Conservation (phyloP, 352 stramenopile species). For the Phytophthora sansomeana region DNA sequence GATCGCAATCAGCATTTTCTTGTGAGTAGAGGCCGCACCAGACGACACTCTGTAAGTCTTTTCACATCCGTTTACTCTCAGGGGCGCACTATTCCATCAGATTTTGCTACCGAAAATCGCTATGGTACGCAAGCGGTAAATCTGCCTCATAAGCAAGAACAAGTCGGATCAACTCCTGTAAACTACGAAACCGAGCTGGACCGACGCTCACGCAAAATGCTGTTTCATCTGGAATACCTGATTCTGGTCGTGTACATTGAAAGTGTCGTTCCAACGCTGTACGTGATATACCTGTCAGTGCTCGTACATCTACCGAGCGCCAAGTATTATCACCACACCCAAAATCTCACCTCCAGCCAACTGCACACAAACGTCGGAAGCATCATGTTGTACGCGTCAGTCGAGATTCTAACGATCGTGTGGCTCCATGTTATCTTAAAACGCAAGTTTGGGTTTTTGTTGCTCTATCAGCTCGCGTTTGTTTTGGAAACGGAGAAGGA, state of each 20-base stretch:
- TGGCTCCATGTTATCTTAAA: slow-evolving; percentile 16
- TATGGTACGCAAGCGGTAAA: not conserved
- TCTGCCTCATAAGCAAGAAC: not conserved
- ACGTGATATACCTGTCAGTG: slow-evolving; percentile 19
- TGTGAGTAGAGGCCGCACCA: not conserved
- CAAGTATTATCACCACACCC: slow-evolving; percentile 22
- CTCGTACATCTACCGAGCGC: slow-evolving; percentile 27
- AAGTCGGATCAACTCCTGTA: not conserved
- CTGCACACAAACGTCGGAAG: slow-evolving; percentile 2
- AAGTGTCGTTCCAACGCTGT: slow-evolving; percentile 23
- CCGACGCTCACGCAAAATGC: not conserved
- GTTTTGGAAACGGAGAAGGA: slow-evolving; percentile 42
- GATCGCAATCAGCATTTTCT: not conserved
- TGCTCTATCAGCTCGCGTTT: slow-evolving; percentile 44
- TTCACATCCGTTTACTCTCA: not conserved
- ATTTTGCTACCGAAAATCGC: not conserved
- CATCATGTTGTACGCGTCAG: slow-evolving; percentile 9
- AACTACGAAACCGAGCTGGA: not conserved
- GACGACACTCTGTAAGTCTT: not conserved
- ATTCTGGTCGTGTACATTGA: slow-evolving; percentile 30
- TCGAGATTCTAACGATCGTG: slow-evolving; percentile 6
- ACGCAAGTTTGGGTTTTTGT: slow-evolving; percentile 22
- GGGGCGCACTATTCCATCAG: not conserved
- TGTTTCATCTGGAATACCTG: slow-evolving; percentile 32
- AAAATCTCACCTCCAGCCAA: not conserved